These are phyloP conservation scores for Phytophthora europaea DNA, from an alignment of 352 stramenopile species.

Conservation along the genomic window DNA sequence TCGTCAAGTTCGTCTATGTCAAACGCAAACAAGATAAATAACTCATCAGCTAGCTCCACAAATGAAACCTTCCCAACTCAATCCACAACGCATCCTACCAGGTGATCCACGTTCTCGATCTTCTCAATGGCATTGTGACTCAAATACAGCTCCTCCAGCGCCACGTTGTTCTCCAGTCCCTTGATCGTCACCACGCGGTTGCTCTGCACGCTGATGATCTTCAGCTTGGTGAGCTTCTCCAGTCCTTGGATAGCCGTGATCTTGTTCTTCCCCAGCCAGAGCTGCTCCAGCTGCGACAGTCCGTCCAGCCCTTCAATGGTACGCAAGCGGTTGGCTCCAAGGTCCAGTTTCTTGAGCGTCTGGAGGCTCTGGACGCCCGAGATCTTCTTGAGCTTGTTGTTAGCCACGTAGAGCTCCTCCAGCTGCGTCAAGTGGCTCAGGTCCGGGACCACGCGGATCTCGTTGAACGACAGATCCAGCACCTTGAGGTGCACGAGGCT, in stretches of 20 bases:
- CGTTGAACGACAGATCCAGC: slow-evolving; percentile 98
- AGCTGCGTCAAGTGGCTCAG: slow-evolving; percentile 86
- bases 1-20: slow-evolving; percentile 62
- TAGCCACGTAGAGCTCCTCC: slow-evolving; percentile 95
- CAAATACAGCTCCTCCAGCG: slow-evolving; percentile 98
- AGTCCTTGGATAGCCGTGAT: slow-evolving; percentile 94
- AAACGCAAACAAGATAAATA: not conserved
- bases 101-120: slow-evolving; percentile 78
- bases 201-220: slow-evolving; percentile 92
- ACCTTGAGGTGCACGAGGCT: slow-evolving; percentile 77
- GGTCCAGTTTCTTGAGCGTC: slow-evolving; percentile 95
- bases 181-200: slow-evolving; percentile 96
- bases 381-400: slow-evolving; percentile 99
- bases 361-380: slow-evolving; percentile 88
- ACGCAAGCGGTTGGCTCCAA: slow-evolving; percentile 97
- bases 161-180: slow-evolving; percentile 87
- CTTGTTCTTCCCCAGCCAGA: slow-evolving; percentile 99
- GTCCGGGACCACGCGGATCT: slow-evolving; percentile 93
- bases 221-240: slow-evolving; percentile 90
- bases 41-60: not conserved
- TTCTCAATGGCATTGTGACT: slow-evolving; percentile 97
- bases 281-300: slow-evolving; percentile 92
- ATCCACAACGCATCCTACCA: slow-evolving; percentile 52
- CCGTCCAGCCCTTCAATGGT: slow-evolving; percentile 94
- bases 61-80: not conserved